A percentile compares a stretch with the other conserved stretches of the same genome.
These are phyloP conservation scores for Trypanosoma scelopori DNA, from an alignment of 208 protist genomes.

Conservation along the genomic window DNA sequence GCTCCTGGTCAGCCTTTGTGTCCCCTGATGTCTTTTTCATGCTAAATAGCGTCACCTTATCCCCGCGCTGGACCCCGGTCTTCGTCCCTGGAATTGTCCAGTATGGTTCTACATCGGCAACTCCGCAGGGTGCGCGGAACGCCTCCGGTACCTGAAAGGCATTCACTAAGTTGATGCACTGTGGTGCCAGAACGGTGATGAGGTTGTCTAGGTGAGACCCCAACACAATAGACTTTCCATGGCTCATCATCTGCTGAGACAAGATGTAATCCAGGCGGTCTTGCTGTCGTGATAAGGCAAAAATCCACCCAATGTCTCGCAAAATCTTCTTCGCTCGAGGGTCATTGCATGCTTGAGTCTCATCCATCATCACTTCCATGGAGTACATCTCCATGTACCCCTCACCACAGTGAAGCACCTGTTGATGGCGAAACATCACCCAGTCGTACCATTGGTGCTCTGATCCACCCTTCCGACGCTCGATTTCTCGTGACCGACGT, in stretches of 20 bases:
- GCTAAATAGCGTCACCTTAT: conserved; percentile 43
- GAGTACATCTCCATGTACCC: conserved; percentile 88
- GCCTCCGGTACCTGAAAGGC: conserved; percentile 66
- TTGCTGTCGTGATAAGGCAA: conserved; percentile 70
- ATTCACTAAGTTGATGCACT: conserved; percentile 84
- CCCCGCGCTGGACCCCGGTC: conserved; percentile 75
- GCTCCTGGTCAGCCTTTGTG: conserved; percentile 77
- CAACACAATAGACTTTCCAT: conserved; percentile 58
- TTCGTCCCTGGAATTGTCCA: conserved; percentile 89
- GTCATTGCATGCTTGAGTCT: conserved; percentile 73
- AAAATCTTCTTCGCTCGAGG: conserved; percentile 80
- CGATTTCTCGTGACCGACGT: conserved; percentile 70
- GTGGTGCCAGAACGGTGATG: conserved; percentile 82
- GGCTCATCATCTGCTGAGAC: conserved; percentile 66
- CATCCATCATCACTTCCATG: conserved; percentile 79
- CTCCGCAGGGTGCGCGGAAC: conserved; percentile 58
- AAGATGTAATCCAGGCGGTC: conserved; percentile 81
- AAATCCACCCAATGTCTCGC: conserved; percentile 89
- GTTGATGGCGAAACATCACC: conserved; percentile 84
- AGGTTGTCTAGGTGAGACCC: conserved; percentile 83
- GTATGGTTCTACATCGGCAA: conserved; percentile 76
- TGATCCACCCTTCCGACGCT: conserved; percentile 75
- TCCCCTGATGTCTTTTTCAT: conserved; percentile 19
- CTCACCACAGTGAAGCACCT: conserved; percentile 88
- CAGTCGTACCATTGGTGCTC: conserved; percentile 92